Evolutionary conservation across 805 yeast genomes (phyloP), one percentile per base, ranked within the genome.

Genomic region (Myxozyma udenii): DNA sequence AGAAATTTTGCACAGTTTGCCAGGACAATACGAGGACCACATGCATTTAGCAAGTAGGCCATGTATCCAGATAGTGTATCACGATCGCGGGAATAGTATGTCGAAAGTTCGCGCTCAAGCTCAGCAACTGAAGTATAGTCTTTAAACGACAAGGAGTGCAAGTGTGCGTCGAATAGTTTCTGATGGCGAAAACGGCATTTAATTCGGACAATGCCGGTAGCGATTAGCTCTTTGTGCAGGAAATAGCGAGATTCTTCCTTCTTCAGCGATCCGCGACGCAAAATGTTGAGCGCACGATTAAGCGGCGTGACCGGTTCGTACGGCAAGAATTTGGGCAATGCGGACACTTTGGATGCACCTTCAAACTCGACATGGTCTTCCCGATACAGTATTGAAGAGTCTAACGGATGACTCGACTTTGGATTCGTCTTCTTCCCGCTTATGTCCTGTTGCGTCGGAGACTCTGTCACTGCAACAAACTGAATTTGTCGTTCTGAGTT

Each of bases 21-120:
- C 9, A 28, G 9, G 9, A 28, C 14, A 9, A 9, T 9, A 28
- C 14, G 33, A 28, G 33, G 14, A 14, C 33, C 33, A 28, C 33
- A 28, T 28, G 33, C 33, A 9, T 28, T 9, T 28, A 28, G 33
- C 12, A 28, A 9, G 33, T 28, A 28, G 9, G 33, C 33, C 9
- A 14, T 28, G 14, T 28, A 28, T 28, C 33, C 33, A 28, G 33
- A 28, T 9, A 28, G 33, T 9, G 33, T 14, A 14, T 28, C 33
- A 28, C 33, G 33, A 28, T 28, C 33, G 14, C 33, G 33, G 14
- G 33, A 28, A 28, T 28, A 28, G 39, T 22, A 51, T 22, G 33
- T 53, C 7, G 55, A 26, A 22, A 37, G 46, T 26, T 48, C 56
- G 19, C 42, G 43, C 40, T 51, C 55, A 25, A 51, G 38, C 25